Base-by-base conservation (phyloP, 805 yeast species). In the Lipomyces spencermartinsiae region DNA sequence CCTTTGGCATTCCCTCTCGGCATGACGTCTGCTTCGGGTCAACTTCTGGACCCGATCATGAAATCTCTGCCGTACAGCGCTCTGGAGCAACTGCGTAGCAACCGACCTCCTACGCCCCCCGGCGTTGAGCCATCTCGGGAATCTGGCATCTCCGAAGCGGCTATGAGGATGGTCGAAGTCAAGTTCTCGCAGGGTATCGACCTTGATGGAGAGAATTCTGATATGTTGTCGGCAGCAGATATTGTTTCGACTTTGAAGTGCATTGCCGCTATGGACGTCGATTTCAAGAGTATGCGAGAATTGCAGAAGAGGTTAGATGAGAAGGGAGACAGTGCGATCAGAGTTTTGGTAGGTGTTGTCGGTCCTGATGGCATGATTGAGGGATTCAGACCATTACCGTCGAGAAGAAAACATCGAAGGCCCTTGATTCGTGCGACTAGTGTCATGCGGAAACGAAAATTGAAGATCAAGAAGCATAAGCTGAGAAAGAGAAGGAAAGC, bases 401-500 rank as follows among this genome's bases (percentile, higher is more conserved):
- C 35, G n/a, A 22, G 37, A 16, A 34, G 59, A 16, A 35, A 12
- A 14, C n/a, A 25, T 29, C 59, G 59, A 33, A 61, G 46, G 53
- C 22, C 46, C 6, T 25, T 25, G 14, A 65, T 74, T 71, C 60
- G 71, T 22, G 25, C 72, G 64, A 80, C 83, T 25, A 75, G 80
- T 59, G 84, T 81, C 51, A 76, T 77, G 71, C 77, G 84, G 61
- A 81, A 81, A 77, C 88, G 99, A 83, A 87, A 91, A 81, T 87
- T 91, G 79, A 94, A 93, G 85, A 95, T 95, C 98, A 95, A 94
- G 87, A 92, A 93, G 78, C 99, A 95, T 81, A 95, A 95, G 84
- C 85, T 92, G 79, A 90, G 95, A 83, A 95, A 95, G 89, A 91
- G 98, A 86, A 90, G 98, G 87, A 93, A 89, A 86, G 91, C 89